These are phyloP conservation scores for Sclerotinia nivalis DNA, from an alignment of 2,329 filamentous ascomycete species.

Conservation along the genomic window DNA sequence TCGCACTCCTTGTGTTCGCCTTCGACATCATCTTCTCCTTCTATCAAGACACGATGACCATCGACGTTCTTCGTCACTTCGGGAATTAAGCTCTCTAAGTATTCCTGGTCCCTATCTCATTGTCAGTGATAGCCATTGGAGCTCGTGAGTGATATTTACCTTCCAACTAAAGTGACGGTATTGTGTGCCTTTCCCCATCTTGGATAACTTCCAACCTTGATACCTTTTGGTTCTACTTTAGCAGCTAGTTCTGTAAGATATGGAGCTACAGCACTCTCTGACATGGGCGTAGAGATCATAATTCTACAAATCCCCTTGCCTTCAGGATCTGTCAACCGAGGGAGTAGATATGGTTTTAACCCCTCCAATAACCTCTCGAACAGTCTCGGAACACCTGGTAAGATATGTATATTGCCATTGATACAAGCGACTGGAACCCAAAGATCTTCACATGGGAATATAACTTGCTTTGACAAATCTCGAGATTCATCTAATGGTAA, in stretches of 20 bases:
- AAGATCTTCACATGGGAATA: conserved; percentile 77
- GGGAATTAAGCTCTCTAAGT: conserved; percentile 73
- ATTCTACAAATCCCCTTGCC: conserved; percentile 78
- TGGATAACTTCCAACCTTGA: conserved; percentile 96
- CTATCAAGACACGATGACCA: conserved; percentile 66
- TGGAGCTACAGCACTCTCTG: conserved; percentile 81
- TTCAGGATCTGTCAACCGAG: conserved; percentile 74
- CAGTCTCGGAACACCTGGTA: conserved; percentile 84
- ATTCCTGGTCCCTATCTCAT: conserved; percentile 62
- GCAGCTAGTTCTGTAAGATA: conserved; percentile 80
- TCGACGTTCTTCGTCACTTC: conserved; percentile 78
- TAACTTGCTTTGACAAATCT: conserved; percentile 66
- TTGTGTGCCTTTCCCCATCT: conserved; percentile 86
- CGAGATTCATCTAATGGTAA: conserved; percentile 73
- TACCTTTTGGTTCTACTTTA: conserved; percentile 69
- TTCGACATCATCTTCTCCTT: conserved; percentile 67
- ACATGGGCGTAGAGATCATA: conserved; percentile 81
- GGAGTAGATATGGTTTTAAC: conserved; percentile 68
- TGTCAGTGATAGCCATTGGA: conserved; percentile 12
- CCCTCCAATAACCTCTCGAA: conserved; percentile 78
- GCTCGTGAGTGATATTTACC: conserved; percentile 43
- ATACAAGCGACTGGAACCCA: conserved; percentile 92
- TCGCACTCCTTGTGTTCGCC: conserved; percentile 27
- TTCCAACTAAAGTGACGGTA: conserved; percentile 82
- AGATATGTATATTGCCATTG: conserved; percentile 89